A percentile compares a stretch with the other conserved stretches of the same genome.
Conservation (phyloP, 1,284 basidiomycete species). For the Volvariella volvacea region DNA sequence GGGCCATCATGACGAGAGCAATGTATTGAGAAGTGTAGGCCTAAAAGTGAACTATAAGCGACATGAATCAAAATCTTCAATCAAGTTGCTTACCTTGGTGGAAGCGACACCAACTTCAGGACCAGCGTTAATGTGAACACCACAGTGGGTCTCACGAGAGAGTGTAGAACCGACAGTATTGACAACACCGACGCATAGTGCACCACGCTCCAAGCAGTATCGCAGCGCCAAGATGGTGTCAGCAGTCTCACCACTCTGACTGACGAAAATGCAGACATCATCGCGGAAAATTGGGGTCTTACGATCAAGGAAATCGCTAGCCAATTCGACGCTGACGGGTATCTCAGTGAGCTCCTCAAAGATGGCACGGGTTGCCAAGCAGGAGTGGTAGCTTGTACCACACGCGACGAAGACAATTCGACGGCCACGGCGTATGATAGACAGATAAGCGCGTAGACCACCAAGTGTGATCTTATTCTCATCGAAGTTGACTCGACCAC, state of each 20-base stretch:
- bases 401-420: slow-evolving; percentile 97
- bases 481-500: slow-evolving; percentile 99
- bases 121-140: slow-evolving; percentile 99
- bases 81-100: slow-evolving; percentile 69
- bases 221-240: slow-evolving; percentile 96
- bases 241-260: slow-evolving; percentile 98
- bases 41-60: slow-evolving; percentile 34
- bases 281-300: slow-evolving; percentile 99
- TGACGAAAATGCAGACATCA: slow-evolving; percentile 95
- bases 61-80: neutral
- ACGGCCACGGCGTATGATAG: slow-evolving; percentile 91
- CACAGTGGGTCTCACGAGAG: slow-evolving; percentile 97
- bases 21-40: slow-evolving; percentile 99
- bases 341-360: slow-evolving; percentile 99
- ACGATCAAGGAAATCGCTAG: slow-evolving; percentile 97
- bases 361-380: slow-evolving; percentile 94
- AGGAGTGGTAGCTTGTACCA: slow-evolving; percentile 97
- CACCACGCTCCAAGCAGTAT: slow-evolving; percentile 96
- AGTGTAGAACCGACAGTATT: slow-evolving; percentile 99
- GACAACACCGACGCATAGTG: slow-evolving; percentile 94
- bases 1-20: slow-evolving; percentile 95
- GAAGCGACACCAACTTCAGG: slow-evolving; percentile 99
- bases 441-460: slow-evolving; percentile 92
- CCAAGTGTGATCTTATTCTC: slow-evolving; percentile 88
- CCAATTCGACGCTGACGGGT: slow-evolving; percentile 95